These are phyloP conservation scores for Lindgomyces ingoldianus DNA, from an alignment of 495 filamentous ascomycete species.

Conservation along the genomic window DNA sequence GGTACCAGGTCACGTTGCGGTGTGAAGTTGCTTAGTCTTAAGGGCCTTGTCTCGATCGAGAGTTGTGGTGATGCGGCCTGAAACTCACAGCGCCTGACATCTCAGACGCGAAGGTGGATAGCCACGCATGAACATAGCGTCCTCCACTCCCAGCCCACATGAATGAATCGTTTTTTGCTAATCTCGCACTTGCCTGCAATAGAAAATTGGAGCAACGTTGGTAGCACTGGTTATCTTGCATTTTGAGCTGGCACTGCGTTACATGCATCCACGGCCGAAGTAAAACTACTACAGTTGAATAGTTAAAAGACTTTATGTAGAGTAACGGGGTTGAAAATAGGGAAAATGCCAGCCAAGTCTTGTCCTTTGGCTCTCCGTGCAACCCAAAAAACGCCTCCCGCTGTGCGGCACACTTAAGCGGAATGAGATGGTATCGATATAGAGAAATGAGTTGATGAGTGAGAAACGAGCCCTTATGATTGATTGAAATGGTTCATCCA, in stretches of 20 bases:
- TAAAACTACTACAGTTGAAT: not conserved
- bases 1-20: too few relatives aligned
- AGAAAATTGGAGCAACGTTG: not conserved
- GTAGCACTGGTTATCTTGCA: not conserved
- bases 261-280: not conserved
- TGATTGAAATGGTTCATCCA: not conserved
- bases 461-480: not conserved
- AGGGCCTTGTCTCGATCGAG: too few relatives aligned
- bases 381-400: constrained; percentile 8
- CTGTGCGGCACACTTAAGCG: constrained; percentile 10
- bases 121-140: not conserved
- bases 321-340: too few relatives aligned
- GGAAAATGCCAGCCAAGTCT: not conserved
- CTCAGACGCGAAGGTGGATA: not conserved
- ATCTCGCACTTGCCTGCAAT: too few relatives aligned
- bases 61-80: constrained; percentile 2
- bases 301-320: not conserved
- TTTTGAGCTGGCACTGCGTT: not conserved
- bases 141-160: too few relatives aligned
- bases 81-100: constrained; percentile 10
- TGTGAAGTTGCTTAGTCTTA: too few relatives aligned
- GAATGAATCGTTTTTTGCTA: too few relatives aligned
- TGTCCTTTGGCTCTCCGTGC: not conserved
- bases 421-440: constrained; percentile 5
- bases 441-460: not conserved